phyloP scores from a whole-genome alignment of 148 eudicot genomes.

The Camellia granthamiana region DNA sequence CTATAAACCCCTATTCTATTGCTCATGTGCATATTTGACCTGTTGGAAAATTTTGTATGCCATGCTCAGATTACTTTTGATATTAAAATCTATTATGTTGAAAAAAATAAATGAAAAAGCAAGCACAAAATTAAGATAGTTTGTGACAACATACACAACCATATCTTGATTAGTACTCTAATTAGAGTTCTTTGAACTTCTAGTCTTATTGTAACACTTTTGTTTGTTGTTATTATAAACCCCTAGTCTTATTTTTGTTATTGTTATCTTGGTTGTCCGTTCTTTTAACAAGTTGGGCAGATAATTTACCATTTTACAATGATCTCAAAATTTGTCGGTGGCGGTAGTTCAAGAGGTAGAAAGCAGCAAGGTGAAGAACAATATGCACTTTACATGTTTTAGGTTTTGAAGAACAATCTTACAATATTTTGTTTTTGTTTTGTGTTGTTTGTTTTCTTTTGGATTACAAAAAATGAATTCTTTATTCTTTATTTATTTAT shows the following conservation, averaged over 20 bases:
- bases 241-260: slow-evolving; percentile 27
- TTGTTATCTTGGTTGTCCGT: neutral
- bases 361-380: slow-evolving; percentile 62
- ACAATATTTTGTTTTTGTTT: too few relatives aligned
- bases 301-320: neutral
- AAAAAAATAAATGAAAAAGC: neutral
- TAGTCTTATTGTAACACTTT: neutral
- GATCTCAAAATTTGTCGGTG: slow-evolving; percentile 29
- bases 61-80: neutral
- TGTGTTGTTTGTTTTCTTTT: too few relatives aligned
- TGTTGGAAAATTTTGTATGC: neutral
- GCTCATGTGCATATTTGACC: neutral
- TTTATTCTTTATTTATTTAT: too few relatives aligned
- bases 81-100: neutral
- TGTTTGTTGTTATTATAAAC: slow-evolving; percentile 11
- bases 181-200: neutral
- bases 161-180: neutral
- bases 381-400: too few relatives aligned
- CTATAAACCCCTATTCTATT: neutral
- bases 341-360: slow-evolving; percentile 51
- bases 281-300: neutral
- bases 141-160: neutral
- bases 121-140: neutral
- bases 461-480: too few relatives aligned
- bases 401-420: too few relatives aligned